Percentiles rank a stretch among this genome's conserved stretches.
Conservation (phyloP, 2,329 filamentous ascomycete species). For the Graphilbum fragrans region DNA sequence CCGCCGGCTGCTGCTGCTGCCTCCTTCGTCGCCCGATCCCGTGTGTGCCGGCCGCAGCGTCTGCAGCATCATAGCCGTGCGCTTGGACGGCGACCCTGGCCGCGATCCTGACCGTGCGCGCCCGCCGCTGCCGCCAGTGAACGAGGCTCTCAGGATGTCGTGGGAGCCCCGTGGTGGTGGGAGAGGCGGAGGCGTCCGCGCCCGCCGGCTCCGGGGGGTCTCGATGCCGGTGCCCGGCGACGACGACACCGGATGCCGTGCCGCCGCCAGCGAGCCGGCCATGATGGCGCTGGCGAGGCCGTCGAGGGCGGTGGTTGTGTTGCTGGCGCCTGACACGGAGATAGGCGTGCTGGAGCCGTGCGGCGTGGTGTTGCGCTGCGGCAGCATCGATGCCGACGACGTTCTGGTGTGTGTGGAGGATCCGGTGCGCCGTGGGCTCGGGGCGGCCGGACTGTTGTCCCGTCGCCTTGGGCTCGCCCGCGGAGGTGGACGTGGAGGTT, state of each 20-base stretch:
- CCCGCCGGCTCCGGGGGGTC: too few relatives aligned
- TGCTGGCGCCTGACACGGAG: not conserved
- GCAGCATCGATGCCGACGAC: not conserved
- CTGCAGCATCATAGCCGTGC: constrained; percentile 43
- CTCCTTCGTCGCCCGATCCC: constrained; percentile 39
- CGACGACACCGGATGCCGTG: constrained; percentile 34
- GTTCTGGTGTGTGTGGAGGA: too few relatives aligned
- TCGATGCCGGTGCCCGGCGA: too few relatives aligned
- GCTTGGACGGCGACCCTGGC: not conserved
- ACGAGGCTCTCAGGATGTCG: not conserved
- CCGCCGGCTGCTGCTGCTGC: not conserved
- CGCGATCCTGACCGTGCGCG: not conserved
- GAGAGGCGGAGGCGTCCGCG: not conserved
- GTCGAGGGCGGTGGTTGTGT: constrained; percentile 38
- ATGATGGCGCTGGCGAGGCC: constrained; percentile 64
- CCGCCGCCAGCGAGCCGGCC: constrained; percentile 59
- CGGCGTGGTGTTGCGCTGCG: too few relatives aligned
- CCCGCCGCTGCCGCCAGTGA: not conserved
- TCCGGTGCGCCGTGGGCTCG: too few relatives aligned
- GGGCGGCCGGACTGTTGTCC: too few relatives aligned
- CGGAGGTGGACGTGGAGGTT: too few relatives aligned
- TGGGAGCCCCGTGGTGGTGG: not conserved
- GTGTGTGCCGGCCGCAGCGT: constrained; percentile 49
- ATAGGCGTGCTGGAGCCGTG: too few relatives aligned
- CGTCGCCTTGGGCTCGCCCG: too few relatives aligned